A percentile compares a stretch with the other conserved stretches of the same genome.
Conservation (phyloP, 179 eudicot species). For the Beta lomatogona region DNA sequence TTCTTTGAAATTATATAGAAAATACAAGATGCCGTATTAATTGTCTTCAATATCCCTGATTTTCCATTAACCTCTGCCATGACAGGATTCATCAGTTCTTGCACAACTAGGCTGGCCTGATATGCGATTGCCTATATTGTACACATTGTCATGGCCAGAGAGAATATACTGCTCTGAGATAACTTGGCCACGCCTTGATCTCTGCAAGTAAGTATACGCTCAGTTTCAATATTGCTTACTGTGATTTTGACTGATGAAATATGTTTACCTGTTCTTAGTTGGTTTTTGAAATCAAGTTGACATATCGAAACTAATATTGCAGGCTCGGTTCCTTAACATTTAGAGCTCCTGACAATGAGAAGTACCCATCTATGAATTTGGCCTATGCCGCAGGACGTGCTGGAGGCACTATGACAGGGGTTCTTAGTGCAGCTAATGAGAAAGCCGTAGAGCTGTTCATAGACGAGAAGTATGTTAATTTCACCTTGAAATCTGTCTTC, state of each 20-base stretch:
- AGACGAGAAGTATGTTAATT: conserved; percentile 48
- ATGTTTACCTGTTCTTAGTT: not conserved
- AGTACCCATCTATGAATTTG: conserved; percentile 90
- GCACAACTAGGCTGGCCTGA: conserved; percentile 99
- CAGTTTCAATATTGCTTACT: too few species aligned
- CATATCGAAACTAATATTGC: conserved; percentile 24
- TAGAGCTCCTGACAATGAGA: conserved; percentile 83
- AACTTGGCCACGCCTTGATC: conserved; percentile 98
- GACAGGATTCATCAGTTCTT: conserved; percentile 87
- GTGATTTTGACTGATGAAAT: not conserved
- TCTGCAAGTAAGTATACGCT: conserved; percentile 70
- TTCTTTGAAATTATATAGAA: not conserved
- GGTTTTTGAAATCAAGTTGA: not conserved
- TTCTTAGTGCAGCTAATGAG: conserved; percentile 97
- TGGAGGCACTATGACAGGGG: conserved; percentile 96
- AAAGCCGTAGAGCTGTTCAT: conserved; percentile 94
- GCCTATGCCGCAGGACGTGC: conserved; percentile 95
- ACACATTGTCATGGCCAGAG: conserved; percentile 98
- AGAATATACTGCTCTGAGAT: conserved; percentile 89
- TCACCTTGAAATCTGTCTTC: not conserved
- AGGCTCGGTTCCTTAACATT: conserved; percentile 90
- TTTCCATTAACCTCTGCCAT: conserved; percentile 17
- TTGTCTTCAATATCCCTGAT: not conserved
- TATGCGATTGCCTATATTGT: conserved; percentile 91
- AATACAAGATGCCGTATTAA: not conserved